Conservation (phyloP, 1,284 basidiomycete species). For the Gymnopus androsaceus region DNA sequence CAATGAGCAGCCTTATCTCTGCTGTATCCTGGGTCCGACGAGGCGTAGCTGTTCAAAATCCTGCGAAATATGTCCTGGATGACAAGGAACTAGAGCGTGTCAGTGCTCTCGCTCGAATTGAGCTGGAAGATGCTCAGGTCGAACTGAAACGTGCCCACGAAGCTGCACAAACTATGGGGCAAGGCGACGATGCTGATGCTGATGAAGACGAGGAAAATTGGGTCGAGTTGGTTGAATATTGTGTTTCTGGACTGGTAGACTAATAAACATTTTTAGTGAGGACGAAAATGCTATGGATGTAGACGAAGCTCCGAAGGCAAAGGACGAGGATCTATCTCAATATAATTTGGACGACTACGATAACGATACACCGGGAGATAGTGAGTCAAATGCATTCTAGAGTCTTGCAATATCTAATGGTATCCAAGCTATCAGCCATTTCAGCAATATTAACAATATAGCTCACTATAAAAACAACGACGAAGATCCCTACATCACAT, state of each 20-base stretch:
- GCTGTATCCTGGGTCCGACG: constrained; percentile 77
- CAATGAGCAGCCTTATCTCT: constrained; percentile 76
- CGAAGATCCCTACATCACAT: constrained; percentile 96
- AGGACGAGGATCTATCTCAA: constrained; percentile 80
- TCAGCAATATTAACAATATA: constrained; percentile 95
- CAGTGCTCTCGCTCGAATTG: constrained; percentile 83
- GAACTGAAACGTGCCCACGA: constrained; percentile 84
- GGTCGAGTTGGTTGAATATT: constrained; percentile 74
- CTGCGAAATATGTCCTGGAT: constrained; percentile 89
- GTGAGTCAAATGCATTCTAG: constrained; percentile 33
- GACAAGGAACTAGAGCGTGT: constrained; percentile 91
- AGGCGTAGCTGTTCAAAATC: constrained; percentile 77
- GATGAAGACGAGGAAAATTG: constrained; percentile 58
- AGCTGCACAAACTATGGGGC: constrained; percentile 74
- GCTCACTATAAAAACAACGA: constrained; percentile 90
- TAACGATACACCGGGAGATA: constrained; percentile 70
- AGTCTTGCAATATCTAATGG: constrained; percentile 9
- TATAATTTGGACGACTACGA: constrained; percentile 97
- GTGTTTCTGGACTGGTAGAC: neutral
- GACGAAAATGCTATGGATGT: constrained; percentile 68
- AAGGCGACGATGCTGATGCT: constrained; percentile 34
- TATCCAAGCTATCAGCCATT: constrained; percentile 76
- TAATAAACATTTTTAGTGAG: too few species aligned
- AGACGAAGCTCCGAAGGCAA: constrained; percentile 44
- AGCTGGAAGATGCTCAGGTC: constrained; percentile 84